These are phyloP conservation scores for Kodamaea ohmeri DNA, from an alignment of 1,139 yeast species.

Conservation along the genomic window DNA sequence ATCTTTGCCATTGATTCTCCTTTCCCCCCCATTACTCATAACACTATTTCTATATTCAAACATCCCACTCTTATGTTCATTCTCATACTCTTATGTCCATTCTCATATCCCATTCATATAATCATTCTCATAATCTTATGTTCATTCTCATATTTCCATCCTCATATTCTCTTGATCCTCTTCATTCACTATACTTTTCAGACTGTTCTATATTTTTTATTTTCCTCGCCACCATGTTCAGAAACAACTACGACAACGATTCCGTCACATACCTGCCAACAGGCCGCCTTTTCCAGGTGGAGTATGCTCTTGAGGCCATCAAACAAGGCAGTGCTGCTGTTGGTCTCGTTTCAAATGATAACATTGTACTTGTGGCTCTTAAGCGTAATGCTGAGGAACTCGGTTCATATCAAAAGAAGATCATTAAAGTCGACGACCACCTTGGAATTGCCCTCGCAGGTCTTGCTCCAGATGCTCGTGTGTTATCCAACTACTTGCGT, in stretches of 20 bases:
- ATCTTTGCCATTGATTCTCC: no score
- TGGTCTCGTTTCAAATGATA: constrained; percentile 80
- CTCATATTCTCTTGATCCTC: no score
- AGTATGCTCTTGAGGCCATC: constrained; percentile 95
- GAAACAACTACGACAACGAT: constrained; percentile 98
- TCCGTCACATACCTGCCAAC: constrained; percentile 97
- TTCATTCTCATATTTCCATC: no score
- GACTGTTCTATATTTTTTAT: background rate
- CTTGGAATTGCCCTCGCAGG: constrained; percentile 96
- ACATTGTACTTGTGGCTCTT: constrained; percentile 89
- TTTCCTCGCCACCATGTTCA: constrained; percentile 51
- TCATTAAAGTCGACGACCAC: constrained; percentile 88
- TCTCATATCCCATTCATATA: no score
- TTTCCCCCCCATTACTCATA: no score
- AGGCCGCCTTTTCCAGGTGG: constrained; percentile 92
- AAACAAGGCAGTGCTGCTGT: constrained; percentile 98
- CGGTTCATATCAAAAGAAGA: constrained; percentile 93
- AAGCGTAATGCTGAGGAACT: constrained; percentile 96
- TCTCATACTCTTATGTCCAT: no score
- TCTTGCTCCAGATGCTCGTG: constrained; percentile 96
- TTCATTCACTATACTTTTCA: background rate
- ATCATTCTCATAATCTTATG: no score
- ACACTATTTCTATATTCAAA: no score
- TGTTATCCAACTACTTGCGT: constrained; percentile 80
- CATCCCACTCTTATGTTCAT: no score